A percentile compares a stretch with the other conserved stretches of the same genome.
Evolutionary conservation across 2,329 filamentous ascomycete genomes (phyloP).

Genomic region (Cladophialophora exuberans): DNA sequence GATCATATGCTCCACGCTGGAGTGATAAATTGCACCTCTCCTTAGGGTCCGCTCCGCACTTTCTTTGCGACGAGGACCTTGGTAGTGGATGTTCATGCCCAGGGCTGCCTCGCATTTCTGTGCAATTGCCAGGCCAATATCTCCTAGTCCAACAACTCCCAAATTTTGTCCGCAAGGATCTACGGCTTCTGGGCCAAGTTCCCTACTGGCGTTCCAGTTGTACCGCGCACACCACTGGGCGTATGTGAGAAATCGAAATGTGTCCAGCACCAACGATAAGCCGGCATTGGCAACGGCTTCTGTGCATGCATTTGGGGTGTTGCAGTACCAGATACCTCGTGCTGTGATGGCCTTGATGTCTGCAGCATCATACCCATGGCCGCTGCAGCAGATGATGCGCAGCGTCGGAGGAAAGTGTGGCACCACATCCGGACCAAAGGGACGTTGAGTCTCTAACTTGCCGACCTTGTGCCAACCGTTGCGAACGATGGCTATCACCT

Average conservation of each 20-base stretch:
- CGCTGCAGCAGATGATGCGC: constrained; percentile 9
- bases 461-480: constrained; percentile 41
- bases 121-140: constrained; percentile 2
- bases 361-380: constrained; percentile 11
- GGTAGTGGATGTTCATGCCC: constrained; percentile 16
- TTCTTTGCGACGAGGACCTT: neutral
- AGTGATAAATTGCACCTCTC: constrained; percentile 37
- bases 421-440: constrained; percentile 25
- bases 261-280: constrained; percentile 1
- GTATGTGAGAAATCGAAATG: constrained; percentile 6
- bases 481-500: constrained; percentile 38
- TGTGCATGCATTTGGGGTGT: constrained; percentile 5
- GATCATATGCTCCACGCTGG: constrained; percentile 37
- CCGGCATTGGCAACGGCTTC: constrained; percentile 10
- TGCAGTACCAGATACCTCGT: constrained; percentile 9
- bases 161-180: constrained; percentile 2
- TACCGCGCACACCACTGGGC: neutral
- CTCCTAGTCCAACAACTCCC: constrained; percentile 6
- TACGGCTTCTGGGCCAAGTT: neutral
- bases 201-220: neutral
- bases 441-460: constrained; percentile 36
- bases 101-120: neutral
- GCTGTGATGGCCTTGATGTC: constrained; percentile 2
- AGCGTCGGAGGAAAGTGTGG: constrained; percentile 11
- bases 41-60: neutral